Evolutionary conservation across 176 grass and related monocot species (phyloP).

Genomic region (Typha latifolia): DNA sequence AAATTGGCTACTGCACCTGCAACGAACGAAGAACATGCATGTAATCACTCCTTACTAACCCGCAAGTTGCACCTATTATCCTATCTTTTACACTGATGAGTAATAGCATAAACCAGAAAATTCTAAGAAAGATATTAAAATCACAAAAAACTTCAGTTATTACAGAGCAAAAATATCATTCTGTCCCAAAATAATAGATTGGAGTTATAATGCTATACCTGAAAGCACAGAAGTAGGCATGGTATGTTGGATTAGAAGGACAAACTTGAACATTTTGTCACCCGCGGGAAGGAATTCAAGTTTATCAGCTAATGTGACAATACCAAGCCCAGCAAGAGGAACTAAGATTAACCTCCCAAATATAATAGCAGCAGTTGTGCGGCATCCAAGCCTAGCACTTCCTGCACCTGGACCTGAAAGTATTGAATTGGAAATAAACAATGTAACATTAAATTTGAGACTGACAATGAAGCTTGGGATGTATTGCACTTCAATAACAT

Average conservation of each 20-base stretch:
- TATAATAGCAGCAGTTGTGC: conserved; percentile 80
- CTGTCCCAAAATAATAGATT: neutral
- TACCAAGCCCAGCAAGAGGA: conserved; percentile 77
- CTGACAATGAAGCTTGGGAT: too few relatives aligned
- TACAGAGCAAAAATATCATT: neutral
- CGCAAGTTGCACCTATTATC: too few relatives aligned
- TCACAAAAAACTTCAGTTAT: neutral
- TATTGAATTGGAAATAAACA: too few relatives aligned
- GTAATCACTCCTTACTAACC: too few relatives aligned
- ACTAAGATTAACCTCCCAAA: conserved; percentile 70
- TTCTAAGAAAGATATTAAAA: too few relatives aligned
- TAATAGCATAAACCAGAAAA: too few relatives aligned
- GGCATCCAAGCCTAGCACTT: conserved; percentile 79
- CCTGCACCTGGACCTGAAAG: conserved; percentile 86
- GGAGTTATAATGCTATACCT: conserved; percentile 32
- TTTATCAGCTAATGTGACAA: conserved; percentile 65
- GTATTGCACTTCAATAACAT: too few relatives aligned
- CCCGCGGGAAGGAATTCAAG: conserved; percentile 74
- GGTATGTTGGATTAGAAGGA: conserved; percentile 82
- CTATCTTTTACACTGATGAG: too few relatives aligned
- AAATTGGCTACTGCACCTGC: conserved; percentile 84
- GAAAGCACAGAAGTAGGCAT: conserved; percentile 99
- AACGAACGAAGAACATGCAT: too few relatives aligned
- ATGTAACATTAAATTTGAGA: too few relatives aligned
- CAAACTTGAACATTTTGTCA: conserved; percentile 99